phyloP scores from a whole-genome alignment of 345 rosid species.

The Melaleuca alternifolia region DNA sequence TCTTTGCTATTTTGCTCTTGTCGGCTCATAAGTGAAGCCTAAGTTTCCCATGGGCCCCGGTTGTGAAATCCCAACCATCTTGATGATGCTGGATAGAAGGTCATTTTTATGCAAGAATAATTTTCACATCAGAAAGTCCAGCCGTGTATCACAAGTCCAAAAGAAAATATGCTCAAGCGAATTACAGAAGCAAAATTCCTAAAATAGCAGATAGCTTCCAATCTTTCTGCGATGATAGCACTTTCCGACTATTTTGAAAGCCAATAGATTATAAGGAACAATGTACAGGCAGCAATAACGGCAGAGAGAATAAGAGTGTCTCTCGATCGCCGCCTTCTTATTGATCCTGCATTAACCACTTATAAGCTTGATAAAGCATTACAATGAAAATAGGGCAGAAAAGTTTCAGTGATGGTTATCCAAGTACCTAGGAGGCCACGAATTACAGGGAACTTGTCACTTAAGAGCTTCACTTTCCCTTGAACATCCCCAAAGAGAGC shows the following conservation, averaged over 20 bases:
- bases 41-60: neutral
- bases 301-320: conserved; percentile 87
- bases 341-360: conserved; percentile 50
- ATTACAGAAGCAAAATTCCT: conserved; percentile 8
- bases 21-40: neutral
- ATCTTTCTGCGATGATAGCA: neutral
- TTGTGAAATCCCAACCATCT: neutral
- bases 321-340: conserved; percentile 70
- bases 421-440: conserved; percentile 79
- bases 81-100: neutral
- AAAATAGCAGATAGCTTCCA: neutral
- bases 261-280: conserved; percentile 92
- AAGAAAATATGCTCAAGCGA: neutral
- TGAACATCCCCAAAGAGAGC: conserved; percentile 83
- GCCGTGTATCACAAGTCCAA: neutral
- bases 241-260: conserved; percentile 53
- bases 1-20: neutral
- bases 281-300: conserved; percentile 85
- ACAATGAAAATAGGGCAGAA: neutral
- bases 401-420: neutral
- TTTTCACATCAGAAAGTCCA: neutral
- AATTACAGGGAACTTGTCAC: conserved; percentile 81
- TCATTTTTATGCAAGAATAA: neutral
- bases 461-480: conserved; percentile 79
- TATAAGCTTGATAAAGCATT: neutral